phyloP scores from a whole-genome alignment of 2,329 filamentous ascomycete genomes.

The Cytospora piceae region DNA sequence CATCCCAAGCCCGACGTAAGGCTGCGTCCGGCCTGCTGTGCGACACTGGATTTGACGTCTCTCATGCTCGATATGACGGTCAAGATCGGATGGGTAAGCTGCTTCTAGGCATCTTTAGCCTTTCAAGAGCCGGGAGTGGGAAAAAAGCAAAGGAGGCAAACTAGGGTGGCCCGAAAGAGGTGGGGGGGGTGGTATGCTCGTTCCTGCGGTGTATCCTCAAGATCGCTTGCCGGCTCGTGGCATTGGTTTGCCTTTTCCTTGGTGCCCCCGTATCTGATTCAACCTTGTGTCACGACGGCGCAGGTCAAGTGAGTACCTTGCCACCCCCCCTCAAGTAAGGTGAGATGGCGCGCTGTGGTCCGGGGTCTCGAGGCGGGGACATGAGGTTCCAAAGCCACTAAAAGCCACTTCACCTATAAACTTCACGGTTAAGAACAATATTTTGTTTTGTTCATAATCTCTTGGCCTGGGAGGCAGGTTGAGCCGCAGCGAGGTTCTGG shows the following conservation, averaged over 20 bases:
- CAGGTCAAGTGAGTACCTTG: conserved; percentile 27
- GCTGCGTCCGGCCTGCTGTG: conserved; percentile 10
- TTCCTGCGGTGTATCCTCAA: conserved; percentile 24
- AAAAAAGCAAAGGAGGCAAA: background rate
- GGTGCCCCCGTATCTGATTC: conserved; percentile 19
- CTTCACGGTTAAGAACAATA: background rate
- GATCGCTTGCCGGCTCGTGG: conserved; percentile 29
- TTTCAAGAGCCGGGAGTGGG: background rate
- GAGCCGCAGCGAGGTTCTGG: conserved; percentile 15
- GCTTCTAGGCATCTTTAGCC: conserved; percentile 2
- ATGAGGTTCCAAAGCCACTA: background rate
- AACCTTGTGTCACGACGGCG: conserved; percentile 29
- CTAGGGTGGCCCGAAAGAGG: background rate
- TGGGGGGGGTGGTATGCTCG: conserved; percentile 10
- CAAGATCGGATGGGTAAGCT: background rate
- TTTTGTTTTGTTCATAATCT: too few species aligned
- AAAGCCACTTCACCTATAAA: conserved; percentile 15
- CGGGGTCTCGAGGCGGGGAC: background rate
- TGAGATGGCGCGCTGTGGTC: conserved; percentile 12
- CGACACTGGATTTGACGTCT: background rate
- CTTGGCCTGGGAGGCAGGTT: conserved; percentile 9
- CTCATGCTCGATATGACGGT: background rate
- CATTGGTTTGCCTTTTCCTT: conserved; percentile 25
- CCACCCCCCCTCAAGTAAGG: too few species aligned
- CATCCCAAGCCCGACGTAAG: conserved; percentile 1